Base-by-base conservation (phyloP, 2,329 filamentous ascomycete species). In the Penicillium sp. region DNA sequence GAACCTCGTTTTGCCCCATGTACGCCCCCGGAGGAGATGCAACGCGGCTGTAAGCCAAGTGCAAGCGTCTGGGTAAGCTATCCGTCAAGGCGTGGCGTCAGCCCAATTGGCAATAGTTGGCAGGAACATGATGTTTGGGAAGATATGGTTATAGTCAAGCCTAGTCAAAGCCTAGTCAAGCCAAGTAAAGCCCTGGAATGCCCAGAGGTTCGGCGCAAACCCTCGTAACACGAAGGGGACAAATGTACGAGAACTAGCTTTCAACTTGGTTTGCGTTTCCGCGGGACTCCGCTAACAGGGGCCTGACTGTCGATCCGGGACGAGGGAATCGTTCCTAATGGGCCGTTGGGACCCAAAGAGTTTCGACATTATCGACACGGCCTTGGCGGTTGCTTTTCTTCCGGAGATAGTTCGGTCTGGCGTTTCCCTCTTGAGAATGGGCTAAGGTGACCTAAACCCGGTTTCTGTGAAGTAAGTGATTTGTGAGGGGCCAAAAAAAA, bases 271-370 rank as follows among this genome's bases (percentile, higher is more conserved):
- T 49, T 26, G 39, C 38, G 24, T 46, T 52, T 54, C 45, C 39
- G 28, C 44, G 23, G 39, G 34, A 38, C 47, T 47, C 48, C 42
- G 42, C 47, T 38, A 26, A 33, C 23, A 29, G 34, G 49, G 42
- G 28, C 31, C 38, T 28, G 52, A 55, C 31, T 48, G 60, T 58
- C 55, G 60, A 63, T 64, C 58, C 57, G 57, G 58, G 46, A 38
- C 12, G 8, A 51, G 42, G 57, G 49, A 60, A 53, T 45, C 24
- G 47, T 56, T 60, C 53, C 55, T 51, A 61, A 56, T 64, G 58
- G 58, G 31, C 18, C 18, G 31, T 38, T 15, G 12, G 21, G 29
- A 47, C 18, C 18, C 39, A 36, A 8, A 47, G 8, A 24, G 18
- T 46, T 38, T 33, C 44, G 38, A 23, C 8, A 10, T 41, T 8